Evolutionary conservation across 345 rosid genomes (phyloP), one percentile per base, ranked within the genome.

Genomic region (Conringia planisiliqua): DNA sequence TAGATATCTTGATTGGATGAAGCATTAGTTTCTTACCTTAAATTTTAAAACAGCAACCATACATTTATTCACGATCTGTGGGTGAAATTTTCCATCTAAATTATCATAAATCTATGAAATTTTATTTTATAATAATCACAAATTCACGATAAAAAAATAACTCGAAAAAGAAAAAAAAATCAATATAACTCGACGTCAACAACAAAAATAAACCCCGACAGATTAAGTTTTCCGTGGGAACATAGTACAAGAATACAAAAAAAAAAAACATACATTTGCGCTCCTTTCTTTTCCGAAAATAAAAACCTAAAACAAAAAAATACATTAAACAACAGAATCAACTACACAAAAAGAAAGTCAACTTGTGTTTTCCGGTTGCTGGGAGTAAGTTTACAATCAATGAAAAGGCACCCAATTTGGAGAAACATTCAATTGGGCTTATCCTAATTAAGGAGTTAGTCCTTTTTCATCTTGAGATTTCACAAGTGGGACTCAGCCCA

Each of bases 381-480:
- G 1, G 67, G 72, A 65, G 47, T 44, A 65, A 50, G 56, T 40
- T 58, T 58, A 58, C 68, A 65, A 71, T 47, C 61, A 56, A 47
- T 58, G 57, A 77, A 58, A 9, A 70, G 66, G 76, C 47, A n/a
- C 77, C 77, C 76, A 66, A 65, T 65, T 50, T 16, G 36, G 44
- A 55, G 72, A 77, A 46, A 65, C 38, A 70, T 65, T 56, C 1
- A 55, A 55, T 63, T 46, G 71, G 52, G 51, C 20, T 32, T 30
- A 10, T 59, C 74, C 68, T 57, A 60, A 52, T 67, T 73, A 72
- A 68, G 30, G 33, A 66, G 20, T 22, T 47, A 70, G 43, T 46
- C 69, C 65, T 17, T 51, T 50, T 67, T 86, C 84, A 84, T 71
- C 96, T 86, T 43, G 86, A 83, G 67, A 86, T 80, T 42, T 85